Conservation (phyloP, 2,329 filamentous ascomycete species). For the Trichoderma guizhouense region DNA sequence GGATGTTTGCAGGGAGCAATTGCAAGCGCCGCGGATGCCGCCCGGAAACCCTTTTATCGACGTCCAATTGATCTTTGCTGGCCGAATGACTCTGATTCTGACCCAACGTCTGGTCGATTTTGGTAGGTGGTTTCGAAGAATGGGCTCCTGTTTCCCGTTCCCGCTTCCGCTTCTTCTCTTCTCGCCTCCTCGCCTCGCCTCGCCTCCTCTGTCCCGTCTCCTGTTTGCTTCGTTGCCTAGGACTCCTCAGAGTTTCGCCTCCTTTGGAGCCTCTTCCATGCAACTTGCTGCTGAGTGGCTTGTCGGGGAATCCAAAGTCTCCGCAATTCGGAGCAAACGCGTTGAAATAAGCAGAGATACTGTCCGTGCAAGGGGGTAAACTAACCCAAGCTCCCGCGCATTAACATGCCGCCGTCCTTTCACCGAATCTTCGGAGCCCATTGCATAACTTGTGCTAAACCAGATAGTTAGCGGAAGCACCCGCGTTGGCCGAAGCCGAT, state of each 20-base stretch:
- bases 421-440: not conserved
- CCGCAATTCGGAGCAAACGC: constrained; percentile 3
- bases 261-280: not conserved
- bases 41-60: constrained; percentile 1
- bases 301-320: not conserved
- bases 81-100: constrained; percentile 8
- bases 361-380: not conserved
- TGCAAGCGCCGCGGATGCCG: constrained; percentile 14
- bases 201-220: not conserved
- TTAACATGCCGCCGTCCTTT: not conserved
- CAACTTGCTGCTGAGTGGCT: not conserved
- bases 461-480: constrained; percentile 1
- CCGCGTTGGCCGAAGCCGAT: not conserved
- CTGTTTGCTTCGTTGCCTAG: not conserved
- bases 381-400: constrained; percentile 6
- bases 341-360: not conserved
- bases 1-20: not conserved
- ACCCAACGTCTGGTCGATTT: not conserved
- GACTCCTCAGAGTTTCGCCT: constrained; percentile 6
- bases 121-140: not conserved
- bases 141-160: not conserved
- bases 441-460: not conserved
- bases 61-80: not conserved
- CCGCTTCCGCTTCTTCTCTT: not conserved
- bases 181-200: not conserved